These are phyloP conservation scores for Penicillium digitatum DNA, from an alignment of 2,329 filamentous ascomycete species.

Conservation along the genomic window DNA sequence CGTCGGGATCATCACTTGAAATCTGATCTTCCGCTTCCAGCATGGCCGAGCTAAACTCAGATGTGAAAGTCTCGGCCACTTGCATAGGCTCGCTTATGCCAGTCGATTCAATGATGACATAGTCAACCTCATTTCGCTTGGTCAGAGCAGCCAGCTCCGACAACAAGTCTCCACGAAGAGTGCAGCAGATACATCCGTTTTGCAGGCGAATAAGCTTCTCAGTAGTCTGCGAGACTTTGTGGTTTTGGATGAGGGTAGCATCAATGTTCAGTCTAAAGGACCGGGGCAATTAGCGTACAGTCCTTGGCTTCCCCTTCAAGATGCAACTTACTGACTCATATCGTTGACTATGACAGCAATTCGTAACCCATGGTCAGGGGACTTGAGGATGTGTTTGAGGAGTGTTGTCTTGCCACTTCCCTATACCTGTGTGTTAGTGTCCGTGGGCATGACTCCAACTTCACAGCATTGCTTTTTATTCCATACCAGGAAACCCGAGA, in stretches of 20 bases:
- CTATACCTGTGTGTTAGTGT: conserved; percentile 32
- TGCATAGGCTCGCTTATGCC: conserved; percentile 71
- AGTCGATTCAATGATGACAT: conserved; percentile 67
- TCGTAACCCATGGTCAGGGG: conserved; percentile 59
- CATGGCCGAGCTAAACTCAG: conserved; percentile 50
- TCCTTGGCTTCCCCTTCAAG: accelerated
- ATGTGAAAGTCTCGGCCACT: conserved; percentile 68
- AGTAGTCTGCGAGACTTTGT: conserved; percentile 55
- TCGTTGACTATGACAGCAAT: conserved; percentile 73
- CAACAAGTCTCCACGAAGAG: conserved; percentile 65
- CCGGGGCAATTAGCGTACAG: background rate
- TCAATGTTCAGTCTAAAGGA: conserved; percentile 59
- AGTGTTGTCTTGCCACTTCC: conserved; percentile 69
- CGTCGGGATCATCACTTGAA: conserved; percentile 39
- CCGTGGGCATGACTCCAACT: background rate
- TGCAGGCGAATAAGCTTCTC: conserved; percentile 66
- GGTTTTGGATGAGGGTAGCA: conserved; percentile 57
- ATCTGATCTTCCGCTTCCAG: conserved; percentile 48
- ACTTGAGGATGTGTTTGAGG: conserved; percentile 63
- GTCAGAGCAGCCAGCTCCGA: conserved; percentile 65
- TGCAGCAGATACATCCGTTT: conserved; percentile 75
- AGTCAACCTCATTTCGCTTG: conserved; percentile 62
- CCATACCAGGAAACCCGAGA: conserved; percentile 57
- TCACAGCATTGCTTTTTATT: background rate
- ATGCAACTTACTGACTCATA: conserved; percentile 54